Base-by-base conservation (phyloP, 495 filamentous ascomycete species). In the Penicillium manginii region DNA sequence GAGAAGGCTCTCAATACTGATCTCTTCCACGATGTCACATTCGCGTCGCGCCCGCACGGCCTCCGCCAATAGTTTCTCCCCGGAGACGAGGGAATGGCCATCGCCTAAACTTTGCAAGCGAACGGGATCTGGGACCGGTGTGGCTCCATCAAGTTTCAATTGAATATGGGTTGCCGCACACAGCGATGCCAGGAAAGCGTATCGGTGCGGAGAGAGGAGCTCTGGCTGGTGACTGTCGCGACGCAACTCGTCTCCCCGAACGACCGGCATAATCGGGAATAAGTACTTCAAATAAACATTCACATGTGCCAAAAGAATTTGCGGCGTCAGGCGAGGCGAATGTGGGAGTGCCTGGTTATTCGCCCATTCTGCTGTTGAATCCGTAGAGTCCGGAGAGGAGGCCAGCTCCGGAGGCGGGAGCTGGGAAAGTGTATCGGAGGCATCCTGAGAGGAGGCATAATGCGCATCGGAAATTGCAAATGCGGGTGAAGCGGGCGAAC, bases 151-250 rank as follows among this genome's bases (percentile, higher is more conserved):
- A 0, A 84, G 59, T 17, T 79, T 75, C 40, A 93, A 86, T 65
- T 96, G 92, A 19, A 94, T 90, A 77, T 92, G 85, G 65, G 93
- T 91, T 64, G 90, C 92, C 1, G 90, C 89, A 66, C 89, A 94
- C 2, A 96, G 73, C 7, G 91, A 86, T 2, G 85, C 85, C 37
- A 96, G 70, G 37, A 96, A 83, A 47, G 90, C 91, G 73, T 96
- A 96, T 12, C 88, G 82, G 57, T 89, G 88, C 19, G 84, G 71
- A n/a, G 84, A 86, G 42, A 79, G 47, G 11, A 59, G 66, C 32
- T 73, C 73, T 76, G 84, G 67, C 84, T 87, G 73, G 84, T 84
- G 56, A 64, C 77, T 73, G 84, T 89, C 83, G 62, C 86, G 78
- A 54, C 87, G 86, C 9, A 94, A 71, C 49, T 83, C 79, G 35